phyloP scores from a whole-genome alignment of 1,139 yeast genomes.

The Lipomyces yarrowii region DNA sequence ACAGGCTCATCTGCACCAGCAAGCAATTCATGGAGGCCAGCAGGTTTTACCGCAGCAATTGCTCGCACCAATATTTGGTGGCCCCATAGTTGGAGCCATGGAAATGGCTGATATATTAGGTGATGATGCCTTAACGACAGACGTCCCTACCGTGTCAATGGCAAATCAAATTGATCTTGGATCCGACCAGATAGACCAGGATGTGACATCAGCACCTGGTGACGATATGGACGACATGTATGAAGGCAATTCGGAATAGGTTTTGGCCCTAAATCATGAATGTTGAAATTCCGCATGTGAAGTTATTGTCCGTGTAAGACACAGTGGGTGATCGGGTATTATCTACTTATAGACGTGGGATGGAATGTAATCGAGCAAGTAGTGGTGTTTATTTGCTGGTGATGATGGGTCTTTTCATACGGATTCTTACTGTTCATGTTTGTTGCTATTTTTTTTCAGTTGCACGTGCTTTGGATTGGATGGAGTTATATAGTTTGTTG shows the following conservation, averaged over 20 bases:
- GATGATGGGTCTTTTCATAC: not conserved
- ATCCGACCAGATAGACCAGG: not conserved
- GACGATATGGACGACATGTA: not conserved
- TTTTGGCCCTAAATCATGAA: not conserved
- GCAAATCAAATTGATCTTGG: not conserved
- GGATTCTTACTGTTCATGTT: not conserved
- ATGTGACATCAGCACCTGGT: not conserved
- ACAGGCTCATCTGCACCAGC: not conserved
- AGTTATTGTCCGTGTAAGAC: not conserved
- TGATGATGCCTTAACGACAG: not conserved
- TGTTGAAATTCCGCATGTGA: not conserved
- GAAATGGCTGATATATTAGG: not conserved
- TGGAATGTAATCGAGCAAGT: not conserved
- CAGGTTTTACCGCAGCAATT: not conserved
- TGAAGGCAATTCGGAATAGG: not conserved
- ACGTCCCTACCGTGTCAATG: not conserved
- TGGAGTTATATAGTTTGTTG: slow-evolving; percentile 4
- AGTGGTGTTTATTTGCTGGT: not conserved
- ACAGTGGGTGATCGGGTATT: not conserved
- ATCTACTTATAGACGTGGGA: not conserved
- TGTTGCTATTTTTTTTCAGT: not conserved
- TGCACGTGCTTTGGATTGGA: slow-evolving; percentile 4
- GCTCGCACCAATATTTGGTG: not conserved
- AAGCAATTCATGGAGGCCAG: not conserved
- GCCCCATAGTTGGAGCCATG: not conserved